A percentile compares a stretch with the other conserved stretches of the same genome.
These are phyloP conservation scores for Suillus placidus DNA, from an alignment of 768 basidiomycete species.

Conservation along the genomic window DNA sequence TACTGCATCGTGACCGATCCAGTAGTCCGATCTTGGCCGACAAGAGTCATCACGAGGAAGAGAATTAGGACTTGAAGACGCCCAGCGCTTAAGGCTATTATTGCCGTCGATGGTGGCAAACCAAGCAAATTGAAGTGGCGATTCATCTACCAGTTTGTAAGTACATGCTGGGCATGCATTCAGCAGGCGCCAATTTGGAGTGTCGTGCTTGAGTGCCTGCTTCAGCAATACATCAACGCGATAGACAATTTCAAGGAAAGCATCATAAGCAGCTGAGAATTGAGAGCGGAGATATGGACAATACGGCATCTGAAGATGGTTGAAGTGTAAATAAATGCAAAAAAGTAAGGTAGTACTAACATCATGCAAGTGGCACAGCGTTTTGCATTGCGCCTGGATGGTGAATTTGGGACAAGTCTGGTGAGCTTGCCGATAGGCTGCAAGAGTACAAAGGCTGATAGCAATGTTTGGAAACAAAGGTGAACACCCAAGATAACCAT, in stretches of 20 bases:
- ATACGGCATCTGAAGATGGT: conserved; percentile 1
- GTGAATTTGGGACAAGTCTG: no score
- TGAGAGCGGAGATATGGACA: not conserved
- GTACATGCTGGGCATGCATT: conserved; percentile 15
- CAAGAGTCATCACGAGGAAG: not conserved
- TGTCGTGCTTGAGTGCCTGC: no score
- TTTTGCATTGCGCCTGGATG: no score
- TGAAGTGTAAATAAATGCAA: not conserved
- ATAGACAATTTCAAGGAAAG: conserved; percentile 11
- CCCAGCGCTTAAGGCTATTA: conserved; percentile 3
- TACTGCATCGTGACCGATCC: not conserved
- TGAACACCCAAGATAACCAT: no score
- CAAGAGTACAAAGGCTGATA: no score
- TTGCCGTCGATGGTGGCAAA: conserved; percentile 10
- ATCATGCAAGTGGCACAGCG: no score
- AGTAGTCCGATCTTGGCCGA: not conserved
- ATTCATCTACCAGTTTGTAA: conserved; percentile 12
- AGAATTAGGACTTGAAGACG: not conserved
- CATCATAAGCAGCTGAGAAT: conserved; percentile 13
- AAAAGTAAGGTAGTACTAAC: no score
- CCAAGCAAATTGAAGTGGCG: conserved; percentile 1
- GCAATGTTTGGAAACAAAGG: no score
- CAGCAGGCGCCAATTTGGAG: conserved; percentile 15
- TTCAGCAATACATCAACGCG: not conserved
- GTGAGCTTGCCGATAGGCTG: no score